Conservation (phyloP, 2,329 filamentous ascomycete genomes). For the Aureobasidium pullulans region DNA sequence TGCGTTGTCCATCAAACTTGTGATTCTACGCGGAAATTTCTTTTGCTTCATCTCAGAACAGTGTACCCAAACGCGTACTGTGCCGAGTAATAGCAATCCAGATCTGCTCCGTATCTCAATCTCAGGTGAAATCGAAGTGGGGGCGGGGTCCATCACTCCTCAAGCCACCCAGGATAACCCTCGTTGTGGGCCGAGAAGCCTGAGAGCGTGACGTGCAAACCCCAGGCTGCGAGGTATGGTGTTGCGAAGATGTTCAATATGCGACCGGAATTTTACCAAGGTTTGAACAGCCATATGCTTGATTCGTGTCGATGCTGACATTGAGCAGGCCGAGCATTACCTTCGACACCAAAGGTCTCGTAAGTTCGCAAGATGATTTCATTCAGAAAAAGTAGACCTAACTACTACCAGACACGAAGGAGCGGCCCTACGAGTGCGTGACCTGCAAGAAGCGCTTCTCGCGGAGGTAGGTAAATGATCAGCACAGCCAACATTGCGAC, state of each 20-base stretch:
- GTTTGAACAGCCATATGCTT: not conserved
- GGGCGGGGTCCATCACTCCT: constrained; percentile 6
- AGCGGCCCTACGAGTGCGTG: constrained; percentile 47
- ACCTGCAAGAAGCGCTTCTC: constrained; percentile 50
- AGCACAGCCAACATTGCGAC: not conserved
- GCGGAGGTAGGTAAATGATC: constrained; percentile 36
- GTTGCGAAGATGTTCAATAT: constrained; percentile 23
- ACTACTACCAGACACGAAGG: constrained; percentile 40
- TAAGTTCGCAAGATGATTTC: constrained; percentile 27
- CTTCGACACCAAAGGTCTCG: constrained; percentile 50
- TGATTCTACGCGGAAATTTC: not conserved
- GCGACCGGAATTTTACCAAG: constrained; percentile 50
- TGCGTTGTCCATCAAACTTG: not conserved
- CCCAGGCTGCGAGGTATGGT: constrained; percentile 14
- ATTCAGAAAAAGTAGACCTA: constrained; percentile 18
- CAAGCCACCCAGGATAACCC: constrained; percentile 2
- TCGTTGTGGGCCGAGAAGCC: not conserved
- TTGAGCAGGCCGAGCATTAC: constrained; percentile 40
- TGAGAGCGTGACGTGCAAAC: not conserved
- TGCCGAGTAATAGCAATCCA: not conserved
- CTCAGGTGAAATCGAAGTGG: not conserved
- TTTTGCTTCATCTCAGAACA: not conserved
- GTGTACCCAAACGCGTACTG: not conserved
- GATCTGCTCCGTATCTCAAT: not conserved
- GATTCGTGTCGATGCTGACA: not conserved